Percentiles rank a stretch among this genome's conserved stretches.
Conservation (phyloP, 1,284 basidiomycete genomes). For the Cryptococcus deneoformans region DNA sequence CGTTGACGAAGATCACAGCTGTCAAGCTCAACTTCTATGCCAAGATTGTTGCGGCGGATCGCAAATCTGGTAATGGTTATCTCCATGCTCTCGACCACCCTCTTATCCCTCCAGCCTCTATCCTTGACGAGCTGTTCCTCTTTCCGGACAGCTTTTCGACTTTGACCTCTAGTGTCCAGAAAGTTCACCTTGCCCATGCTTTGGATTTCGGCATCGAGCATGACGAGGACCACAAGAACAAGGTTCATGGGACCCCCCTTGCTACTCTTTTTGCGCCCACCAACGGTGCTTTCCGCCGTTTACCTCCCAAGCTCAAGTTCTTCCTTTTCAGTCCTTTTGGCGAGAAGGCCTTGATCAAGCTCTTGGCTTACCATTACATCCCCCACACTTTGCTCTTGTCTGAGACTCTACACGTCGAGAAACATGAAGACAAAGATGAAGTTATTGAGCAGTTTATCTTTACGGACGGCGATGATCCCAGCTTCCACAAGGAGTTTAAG, state of each 20-base stretch:
- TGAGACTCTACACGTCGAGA: slow-evolving; percentile 52
- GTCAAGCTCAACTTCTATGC: slow-evolving; percentile 60
- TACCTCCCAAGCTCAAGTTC: slow-evolving; percentile 58
- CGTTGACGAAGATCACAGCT: slow-evolving; percentile 17
- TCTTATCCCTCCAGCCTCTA: slow-evolving; percentile 61
- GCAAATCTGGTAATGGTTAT: slow-evolving; percentile 62
- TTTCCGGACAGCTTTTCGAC: slow-evolving; percentile 58
- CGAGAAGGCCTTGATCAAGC: slow-evolving; percentile 57
- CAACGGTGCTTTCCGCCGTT: slow-evolving; percentile 60
- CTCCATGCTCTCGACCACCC: slow-evolving; percentile 63
- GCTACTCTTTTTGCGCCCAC: slow-evolving; percentile 65
- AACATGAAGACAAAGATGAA: slow-evolving; percentile 16
- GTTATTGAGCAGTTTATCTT: slow-evolving; percentile 6
- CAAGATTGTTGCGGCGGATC: slow-evolving; percentile 54
- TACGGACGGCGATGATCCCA: slow-evolving; percentile 38
- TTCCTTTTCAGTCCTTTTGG: slow-evolving; percentile 72
- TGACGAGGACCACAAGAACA: slow-evolving; percentile 45
- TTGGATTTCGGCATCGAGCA: slow-evolving; percentile 44
- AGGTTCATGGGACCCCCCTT: slow-evolving; percentile 55
- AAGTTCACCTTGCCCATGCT: slow-evolving; percentile 53
- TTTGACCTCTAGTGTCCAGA: slow-evolving; percentile 61
- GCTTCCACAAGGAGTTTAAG: slow-evolving; percentile 54
- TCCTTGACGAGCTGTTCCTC: slow-evolving; percentile 61
- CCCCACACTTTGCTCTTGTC: slow-evolving; percentile 59
- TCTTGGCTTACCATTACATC: slow-evolving; percentile 65